Evolutionary conservation across 1,139 yeast species (phyloP).

Genomic region (Kurtzmaniella natalensis): DNA sequence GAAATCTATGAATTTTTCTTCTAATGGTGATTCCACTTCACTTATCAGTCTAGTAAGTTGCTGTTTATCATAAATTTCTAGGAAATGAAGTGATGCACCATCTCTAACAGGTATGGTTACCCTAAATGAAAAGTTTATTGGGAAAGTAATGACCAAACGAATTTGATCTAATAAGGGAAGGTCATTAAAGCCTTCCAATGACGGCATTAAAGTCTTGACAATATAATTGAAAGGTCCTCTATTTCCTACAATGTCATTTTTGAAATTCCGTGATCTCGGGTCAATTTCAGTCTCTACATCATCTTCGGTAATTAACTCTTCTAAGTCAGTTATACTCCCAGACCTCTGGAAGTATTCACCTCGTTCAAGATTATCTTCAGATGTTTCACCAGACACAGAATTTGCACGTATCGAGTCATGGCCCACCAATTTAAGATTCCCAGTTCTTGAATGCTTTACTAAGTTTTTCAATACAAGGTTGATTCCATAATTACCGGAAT

Average conservation of each 20-base stretch:
- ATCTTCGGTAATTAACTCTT: background rate
- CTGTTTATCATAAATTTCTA: conserved; percentile 6
- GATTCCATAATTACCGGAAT: conserved; percentile 34
- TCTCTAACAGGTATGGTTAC: conserved; percentile 47
- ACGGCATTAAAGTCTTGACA: conserved; percentile 21
- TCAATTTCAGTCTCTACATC: background rate
- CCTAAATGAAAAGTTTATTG: conserved; percentile 40
- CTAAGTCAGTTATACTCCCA: background rate
- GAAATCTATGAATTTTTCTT: conserved; percentile 13
- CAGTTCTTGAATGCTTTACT: conserved; percentile 21
- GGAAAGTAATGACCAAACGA: conserved; percentile 31
- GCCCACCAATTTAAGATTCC: too few relatives aligned
- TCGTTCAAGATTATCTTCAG: too few relatives aligned
- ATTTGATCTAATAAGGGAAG: conserved; percentile 12
- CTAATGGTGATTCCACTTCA: background rate
- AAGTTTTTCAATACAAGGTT: conserved; percentile 31
- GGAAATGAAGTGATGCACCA: conserved; percentile 11
- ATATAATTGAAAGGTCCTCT: too few relatives aligned
- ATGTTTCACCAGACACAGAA: too few relatives aligned
- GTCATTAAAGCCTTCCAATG: conserved; percentile 10
- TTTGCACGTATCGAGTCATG: too few relatives aligned
- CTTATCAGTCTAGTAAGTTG: conserved; percentile 1
- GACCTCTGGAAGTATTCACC: too few relatives aligned
- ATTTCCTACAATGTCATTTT: too few relatives aligned
- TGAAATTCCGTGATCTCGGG: too few relatives aligned